A percentile compares a stretch with the other conserved stretches of the same genome.
Conservation (phyloP, 768 basidiomycete species). For the Termitomyces sp. region DNA sequence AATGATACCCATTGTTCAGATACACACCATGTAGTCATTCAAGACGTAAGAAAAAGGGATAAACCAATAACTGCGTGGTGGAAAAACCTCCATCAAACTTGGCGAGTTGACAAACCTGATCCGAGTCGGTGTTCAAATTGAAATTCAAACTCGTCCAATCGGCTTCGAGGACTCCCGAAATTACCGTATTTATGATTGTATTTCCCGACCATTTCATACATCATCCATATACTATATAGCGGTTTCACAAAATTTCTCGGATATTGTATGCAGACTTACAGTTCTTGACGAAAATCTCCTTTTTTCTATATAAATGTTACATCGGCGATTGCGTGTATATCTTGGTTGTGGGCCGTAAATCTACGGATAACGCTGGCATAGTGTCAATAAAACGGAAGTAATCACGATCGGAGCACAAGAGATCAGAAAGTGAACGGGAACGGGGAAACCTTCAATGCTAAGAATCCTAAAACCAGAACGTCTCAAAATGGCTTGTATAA, state of each 20-base stretch:
- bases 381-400: too few relatives aligned
- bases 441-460: background rate
- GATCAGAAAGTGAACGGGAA: background rate
- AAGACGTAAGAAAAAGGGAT: too few relatives aligned
- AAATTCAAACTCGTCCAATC: background rate
- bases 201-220: background rate
- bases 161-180: too few relatives aligned
- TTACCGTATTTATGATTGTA: too few relatives aligned
- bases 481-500: too few relatives aligned
- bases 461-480: background rate
- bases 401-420: background rate
- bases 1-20: background rate
- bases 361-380: background rate
- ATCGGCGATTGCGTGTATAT: too few relatives aligned
- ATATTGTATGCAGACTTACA: background rate
- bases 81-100: background rate
- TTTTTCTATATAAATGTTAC: too few relatives aligned
- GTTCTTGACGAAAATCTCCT: background rate
- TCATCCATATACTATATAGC: background rate
- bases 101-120: background rate
- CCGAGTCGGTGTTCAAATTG: background rate
- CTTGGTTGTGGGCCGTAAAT: background rate
- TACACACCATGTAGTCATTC: background rate
- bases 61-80: too few relatives aligned
- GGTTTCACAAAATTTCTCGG: too few relatives aligned